A percentile compares a stretch with the other conserved stretches of the same genome.
phyloP scores from a whole-genome alignment of 2,329 filamentous ascomycete genomes.

The Fusarium humuli region DNA sequence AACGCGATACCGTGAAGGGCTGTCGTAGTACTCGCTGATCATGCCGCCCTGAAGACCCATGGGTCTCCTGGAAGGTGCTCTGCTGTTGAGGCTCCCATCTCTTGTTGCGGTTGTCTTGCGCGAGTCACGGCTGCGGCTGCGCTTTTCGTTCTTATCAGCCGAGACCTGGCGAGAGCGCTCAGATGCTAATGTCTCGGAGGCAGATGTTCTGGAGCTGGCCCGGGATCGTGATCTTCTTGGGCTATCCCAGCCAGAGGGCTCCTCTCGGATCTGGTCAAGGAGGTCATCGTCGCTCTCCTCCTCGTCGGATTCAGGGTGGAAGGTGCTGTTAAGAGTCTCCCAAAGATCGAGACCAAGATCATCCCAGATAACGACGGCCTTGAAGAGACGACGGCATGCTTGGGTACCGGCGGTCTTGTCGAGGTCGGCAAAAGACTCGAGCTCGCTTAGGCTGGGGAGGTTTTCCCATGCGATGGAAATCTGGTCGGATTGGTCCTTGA shows the following conservation, averaged over 20 bases:
- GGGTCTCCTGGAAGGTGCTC: slow-evolving; percentile 20
- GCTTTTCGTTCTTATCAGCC: slow-evolving; percentile 28
- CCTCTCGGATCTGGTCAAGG: slow-evolving; percentile 34
- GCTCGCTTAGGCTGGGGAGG: slow-evolving; percentile 51
- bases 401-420: slow-evolving; percentile 52
- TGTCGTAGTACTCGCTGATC: slow-evolving; percentile 42
- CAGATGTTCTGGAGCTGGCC: slow-evolving; percentile 33
- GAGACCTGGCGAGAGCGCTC: slow-evolving; percentile 35
- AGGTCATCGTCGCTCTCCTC: slow-evolving; percentile 29
- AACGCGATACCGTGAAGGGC: slow-evolving; percentile 38
- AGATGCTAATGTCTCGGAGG: slow-evolving; percentile 29
- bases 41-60: slow-evolving; percentile 32
- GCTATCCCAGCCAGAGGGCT: slow-evolving; percentile 29
- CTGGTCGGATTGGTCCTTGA: slow-evolving; percentile 47
- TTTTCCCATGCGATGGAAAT: slow-evolving; percentile 52
- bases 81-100: slow-evolving; percentile 25
- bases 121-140: slow-evolving; percentile 31
- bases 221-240: slow-evolving; percentile 28
- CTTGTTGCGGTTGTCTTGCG: slow-evolving; percentile 16
- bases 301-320: slow-evolving; percentile 13
- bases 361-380: slow-evolving; percentile 55
- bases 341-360: slow-evolving; percentile 53
- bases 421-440: slow-evolving; percentile 50
- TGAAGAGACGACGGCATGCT: slow-evolving; percentile 53
- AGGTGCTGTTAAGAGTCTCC: slow-evolving; percentile 44